Evolutionary conservation across 805 yeast genomes (phyloP).

Genomic region (Nakazawaea populi): DNA sequence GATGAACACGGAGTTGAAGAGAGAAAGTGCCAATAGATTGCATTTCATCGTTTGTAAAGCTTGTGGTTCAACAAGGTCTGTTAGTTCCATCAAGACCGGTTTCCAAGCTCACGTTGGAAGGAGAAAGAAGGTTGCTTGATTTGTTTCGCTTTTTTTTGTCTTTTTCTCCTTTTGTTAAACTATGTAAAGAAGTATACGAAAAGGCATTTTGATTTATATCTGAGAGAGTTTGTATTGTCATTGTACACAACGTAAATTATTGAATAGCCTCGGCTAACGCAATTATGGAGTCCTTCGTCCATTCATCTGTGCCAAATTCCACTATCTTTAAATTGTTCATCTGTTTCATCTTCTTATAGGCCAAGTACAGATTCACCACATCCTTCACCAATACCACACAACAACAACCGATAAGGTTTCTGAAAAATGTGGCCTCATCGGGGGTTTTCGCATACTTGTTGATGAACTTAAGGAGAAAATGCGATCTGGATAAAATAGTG

Average conservation of each 20-base stretch:
- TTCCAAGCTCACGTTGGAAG: conserved; percentile 97
- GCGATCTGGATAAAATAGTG: conserved; percentile 16
- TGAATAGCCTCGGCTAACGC: not conserved
- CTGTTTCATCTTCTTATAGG: conserved; percentile 25
- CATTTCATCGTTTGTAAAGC: conserved; percentile 97
- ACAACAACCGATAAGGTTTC: conserved; percentile 29
- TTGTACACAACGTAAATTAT: not conserved
- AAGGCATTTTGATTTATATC: no score
- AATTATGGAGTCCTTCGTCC: conserved; percentile 1
- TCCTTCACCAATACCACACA: conserved; percentile 26
- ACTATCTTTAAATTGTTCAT: conserved; percentile 16
- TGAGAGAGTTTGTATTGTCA: not conserved
- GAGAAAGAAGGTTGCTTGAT: conserved; percentile 59
- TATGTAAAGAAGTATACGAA: no score
- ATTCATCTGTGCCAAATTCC: conserved; percentile 7
- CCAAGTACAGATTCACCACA: conserved; percentile 22
- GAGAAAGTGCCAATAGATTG: conserved; percentile 93
- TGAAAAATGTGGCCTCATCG: conserved; percentile 27
- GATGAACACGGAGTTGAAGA: conserved; percentile 90
- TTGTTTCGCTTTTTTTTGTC: conserved; percentile 9
- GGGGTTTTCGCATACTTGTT: conserved; percentile 24
- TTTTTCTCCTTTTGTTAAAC: no score
- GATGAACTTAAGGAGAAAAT: conserved; percentile 17
- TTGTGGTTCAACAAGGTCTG: conserved; percentile 97
- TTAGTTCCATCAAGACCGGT: conserved; percentile 96